These are phyloP conservation scores for Coemansia sp. DNA, from an alignment of 192 early-diverging fungal genomes.

Conservation along the genomic window DNA sequence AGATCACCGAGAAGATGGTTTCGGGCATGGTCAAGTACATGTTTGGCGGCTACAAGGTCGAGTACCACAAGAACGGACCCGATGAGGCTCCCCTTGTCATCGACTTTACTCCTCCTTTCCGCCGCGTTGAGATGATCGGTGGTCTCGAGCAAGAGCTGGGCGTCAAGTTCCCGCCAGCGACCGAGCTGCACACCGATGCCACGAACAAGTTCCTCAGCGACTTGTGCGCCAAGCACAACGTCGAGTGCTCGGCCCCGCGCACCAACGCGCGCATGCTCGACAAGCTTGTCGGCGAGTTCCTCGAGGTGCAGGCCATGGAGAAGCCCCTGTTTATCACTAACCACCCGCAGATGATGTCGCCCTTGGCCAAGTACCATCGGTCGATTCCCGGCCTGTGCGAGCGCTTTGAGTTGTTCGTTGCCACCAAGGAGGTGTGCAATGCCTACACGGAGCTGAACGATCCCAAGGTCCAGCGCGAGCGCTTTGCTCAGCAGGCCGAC, in stretches of 20 bases:
- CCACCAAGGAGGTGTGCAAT: constrained; percentile 98
- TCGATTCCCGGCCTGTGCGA: constrained; percentile 88
- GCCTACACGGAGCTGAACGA: constrained; percentile 99
- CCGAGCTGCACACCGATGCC: constrained; percentile 74
- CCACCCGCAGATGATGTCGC: constrained; percentile 99
- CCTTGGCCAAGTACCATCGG: constrained; percentile 96
- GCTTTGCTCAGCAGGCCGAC: constrained; percentile 93
- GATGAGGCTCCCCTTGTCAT: constrained; percentile 75
- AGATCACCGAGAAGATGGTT: constrained; percentile 86
- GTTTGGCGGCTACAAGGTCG: constrained; percentile 85
- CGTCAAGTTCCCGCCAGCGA: constrained; percentile 88
- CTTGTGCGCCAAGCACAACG: constrained; percentile 90
- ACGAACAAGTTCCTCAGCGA: constrained; percentile 90
- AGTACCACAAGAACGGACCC: constrained; percentile 92
- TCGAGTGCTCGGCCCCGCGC: constrained; percentile 93
- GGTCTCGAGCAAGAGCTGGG: constrained; percentile 88
- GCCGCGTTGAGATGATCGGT: constrained; percentile 87
- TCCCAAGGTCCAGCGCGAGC: constrained; percentile 97
- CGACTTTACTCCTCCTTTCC: constrained; percentile 97
- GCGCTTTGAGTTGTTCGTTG: constrained; percentile 98
- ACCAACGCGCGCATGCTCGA: constrained; percentile 91
- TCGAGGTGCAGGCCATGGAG: constrained; percentile 73
- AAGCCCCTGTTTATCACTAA: constrained; percentile 94
- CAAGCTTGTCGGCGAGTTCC: constrained; percentile 86
- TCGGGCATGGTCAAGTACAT: constrained; percentile 93